These are phyloP conservation scores for Keithomyces neogunnii DNA, from an alignment of 2,329 filamentous ascomycete species.

Conservation along the genomic window DNA sequence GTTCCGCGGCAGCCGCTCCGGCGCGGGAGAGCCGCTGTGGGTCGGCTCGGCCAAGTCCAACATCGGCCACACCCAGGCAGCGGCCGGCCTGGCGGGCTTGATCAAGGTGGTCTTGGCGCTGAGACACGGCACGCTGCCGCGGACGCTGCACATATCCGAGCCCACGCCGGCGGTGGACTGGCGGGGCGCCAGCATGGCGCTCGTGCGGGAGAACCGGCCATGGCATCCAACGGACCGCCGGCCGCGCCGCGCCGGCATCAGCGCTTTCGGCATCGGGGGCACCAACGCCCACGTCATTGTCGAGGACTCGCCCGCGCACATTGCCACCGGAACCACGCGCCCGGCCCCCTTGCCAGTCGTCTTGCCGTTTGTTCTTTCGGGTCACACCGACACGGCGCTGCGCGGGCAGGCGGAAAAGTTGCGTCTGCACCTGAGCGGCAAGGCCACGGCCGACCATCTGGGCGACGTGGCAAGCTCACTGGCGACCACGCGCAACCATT, in stretches of 20 bases:
- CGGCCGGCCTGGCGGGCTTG: constrained; percentile 49
- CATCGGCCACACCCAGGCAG: constrained; percentile 54
- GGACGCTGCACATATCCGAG: constrained; percentile 14
- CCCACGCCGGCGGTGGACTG: constrained; percentile 10
- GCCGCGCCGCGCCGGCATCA: constrained; percentile 33
- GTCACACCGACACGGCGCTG: no score
- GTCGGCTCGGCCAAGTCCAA: constrained; percentile 58
- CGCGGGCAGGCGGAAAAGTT: no score
- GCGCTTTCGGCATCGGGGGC: constrained; percentile 42
- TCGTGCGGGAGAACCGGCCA: constrained; percentile 5
- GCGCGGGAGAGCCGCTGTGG: background rate
- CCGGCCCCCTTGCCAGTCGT: no score
- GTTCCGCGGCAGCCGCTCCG: background rate
- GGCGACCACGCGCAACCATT: no score
- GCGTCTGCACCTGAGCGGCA: no score
- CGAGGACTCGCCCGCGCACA: background rate
- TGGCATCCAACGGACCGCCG: no score
- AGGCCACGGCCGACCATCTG: no score
- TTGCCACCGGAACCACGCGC: no score
- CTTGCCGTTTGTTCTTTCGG: no score
- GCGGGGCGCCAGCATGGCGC: constrained; percentile 3
- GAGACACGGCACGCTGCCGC: constrained; percentile 26
- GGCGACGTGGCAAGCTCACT: no score
- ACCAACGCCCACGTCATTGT: constrained; percentile 38
- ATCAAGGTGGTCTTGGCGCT: constrained; percentile 40